A percentile compares a stretch with the other conserved stretches of the same genome.
Evolutionary conservation across 768 basidiomycete species (phyloP).

Genomic region (Kwoniella shandongensis): DNA sequence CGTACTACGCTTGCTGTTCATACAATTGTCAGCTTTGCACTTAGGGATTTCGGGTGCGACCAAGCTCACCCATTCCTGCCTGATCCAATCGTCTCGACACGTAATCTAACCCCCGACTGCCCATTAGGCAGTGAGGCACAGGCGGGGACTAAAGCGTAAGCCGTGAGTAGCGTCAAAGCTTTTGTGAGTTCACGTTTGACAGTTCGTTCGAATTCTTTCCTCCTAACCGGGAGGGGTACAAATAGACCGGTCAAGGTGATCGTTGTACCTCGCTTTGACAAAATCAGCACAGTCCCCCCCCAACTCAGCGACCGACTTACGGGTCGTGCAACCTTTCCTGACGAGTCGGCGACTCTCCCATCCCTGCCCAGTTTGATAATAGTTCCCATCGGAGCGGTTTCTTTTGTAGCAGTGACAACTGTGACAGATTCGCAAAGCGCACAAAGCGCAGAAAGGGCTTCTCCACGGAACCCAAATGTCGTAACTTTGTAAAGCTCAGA

Average conservation of each 20-base stretch:
- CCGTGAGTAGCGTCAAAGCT: conserved; percentile 73
- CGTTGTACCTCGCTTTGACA: conserved; percentile 77
- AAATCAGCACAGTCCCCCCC: neutral
- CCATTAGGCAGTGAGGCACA: conserved; percentile 47
- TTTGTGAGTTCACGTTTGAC: conserved; percentile 86
- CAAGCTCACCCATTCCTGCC: conserved; percentile 64
- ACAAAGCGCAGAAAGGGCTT: conserved; percentile 91
- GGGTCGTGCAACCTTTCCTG: conserved; percentile 71
- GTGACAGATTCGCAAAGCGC: conserved; percentile 70
- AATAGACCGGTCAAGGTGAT: conserved; percentile 72
- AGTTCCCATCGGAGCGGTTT: conserved; percentile 74
- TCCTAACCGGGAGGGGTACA: conserved; percentile 76
- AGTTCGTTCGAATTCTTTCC: conserved; percentile 87
- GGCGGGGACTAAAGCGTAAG: conserved; percentile 79
- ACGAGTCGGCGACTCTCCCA: conserved; percentile 62
- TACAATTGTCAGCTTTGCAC: neutral
- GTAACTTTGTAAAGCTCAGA: conserved; percentile 68
- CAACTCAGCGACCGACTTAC: conserved; percentile 56
- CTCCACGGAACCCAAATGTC: conserved; percentile 94
- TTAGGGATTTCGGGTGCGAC: neutral
- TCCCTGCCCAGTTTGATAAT: conserved; percentile 69
- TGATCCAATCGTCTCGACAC: conserved; percentile 63
- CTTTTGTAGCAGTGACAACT: conserved; percentile 70
- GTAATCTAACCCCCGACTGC: conserved; percentile 65
- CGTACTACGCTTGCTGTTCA: conserved; percentile 56